Base-by-base conservation (phyloP, 176 grass and related monocot species). In the Aegilops umbellulata region DNA sequence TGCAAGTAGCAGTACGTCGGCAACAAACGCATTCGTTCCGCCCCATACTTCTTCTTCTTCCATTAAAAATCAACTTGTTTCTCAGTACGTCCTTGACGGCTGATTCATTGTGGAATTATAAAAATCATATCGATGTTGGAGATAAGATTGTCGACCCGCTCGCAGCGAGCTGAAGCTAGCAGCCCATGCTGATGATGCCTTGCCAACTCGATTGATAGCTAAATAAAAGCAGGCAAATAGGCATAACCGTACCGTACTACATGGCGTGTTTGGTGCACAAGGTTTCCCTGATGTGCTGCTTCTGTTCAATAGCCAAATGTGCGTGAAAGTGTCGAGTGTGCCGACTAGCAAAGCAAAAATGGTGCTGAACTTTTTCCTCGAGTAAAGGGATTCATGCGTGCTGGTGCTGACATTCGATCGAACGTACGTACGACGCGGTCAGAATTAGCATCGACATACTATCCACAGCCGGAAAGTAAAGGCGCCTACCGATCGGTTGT, bases 191-290 rank as follows among this genome's bases (percentile, higher is more conserved):
- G 60, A 61, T 23, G 22, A n/a, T 23, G 60, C 60, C 22, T 72
- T 42, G 36, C 60, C n/a, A 41, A 41, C 36, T 42, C 42, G 22
- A 9, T 20, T 38, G 31, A 76, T 25, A 41, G 10, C 1, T 5
- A 3, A 46, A 46, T 42, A 75, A 36, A 47, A 60, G 57, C n/a
- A 39, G 25, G 10, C 8, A 10, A 24, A 49, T 65, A 7, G 35
- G 35, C 35, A 36, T 36, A 36, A 36, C 17, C 19, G 55, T 3
- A 58, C 77, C 70, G 35, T 51, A 26, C 81, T 30, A 27, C 19
- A 12, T 7, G 88, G 83, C 27, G 61, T 76, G 75, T 85, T 85
- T 6, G 61, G 49, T 42, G 88, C 69, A 38, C 32, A 82, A 82
- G 46, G 46, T 49, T 26, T 9, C 46, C 6, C 13, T 60, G 76